Conservation (phyloP, 768 basidiomycete species). For the Chalciporus sphaerocephalus region DNA sequence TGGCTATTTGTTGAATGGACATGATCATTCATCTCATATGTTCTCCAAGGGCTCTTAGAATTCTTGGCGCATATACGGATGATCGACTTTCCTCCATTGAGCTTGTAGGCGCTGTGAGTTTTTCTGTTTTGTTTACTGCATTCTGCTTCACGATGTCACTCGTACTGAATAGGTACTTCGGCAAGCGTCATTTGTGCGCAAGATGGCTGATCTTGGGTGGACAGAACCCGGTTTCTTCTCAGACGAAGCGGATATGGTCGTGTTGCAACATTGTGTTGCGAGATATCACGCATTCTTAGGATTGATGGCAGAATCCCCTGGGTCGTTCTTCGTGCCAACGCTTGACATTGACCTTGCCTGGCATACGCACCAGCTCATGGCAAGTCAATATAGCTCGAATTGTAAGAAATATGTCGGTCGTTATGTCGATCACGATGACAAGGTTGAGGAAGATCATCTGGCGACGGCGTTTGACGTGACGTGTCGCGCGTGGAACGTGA, state of each 20-base stretch:
- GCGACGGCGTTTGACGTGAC: constrained; percentile 47
- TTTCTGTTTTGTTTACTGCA: neutral
- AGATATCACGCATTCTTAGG: constrained; percentile 62
- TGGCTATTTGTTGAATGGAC: too few species aligned
- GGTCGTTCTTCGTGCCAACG: constrained; percentile 50
- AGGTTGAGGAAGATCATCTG: constrained; percentile 44
- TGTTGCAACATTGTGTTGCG: constrained; percentile 47
- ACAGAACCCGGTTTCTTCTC: constrained; percentile 40
- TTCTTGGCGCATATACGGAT: constrained; percentile 46
- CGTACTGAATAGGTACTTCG: constrained; percentile 41
- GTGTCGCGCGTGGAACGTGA: constrained; percentile 45
- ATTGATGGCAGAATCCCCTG: constrained; percentile 43
- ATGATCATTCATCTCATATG: too few species aligned
- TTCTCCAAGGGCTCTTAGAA: constrained; percentile 30
- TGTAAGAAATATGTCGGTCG: constrained; percentile 38
- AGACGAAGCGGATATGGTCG: constrained; percentile 36
- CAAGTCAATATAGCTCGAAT: constrained; percentile 38
- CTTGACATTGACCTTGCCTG: constrained; percentile 69
- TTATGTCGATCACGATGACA: constrained; percentile 55
- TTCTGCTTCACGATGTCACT: neutral
- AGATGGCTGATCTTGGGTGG: constrained; percentile 53
- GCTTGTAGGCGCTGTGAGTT: constrained; percentile 49
- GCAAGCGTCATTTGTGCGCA: constrained; percentile 50
- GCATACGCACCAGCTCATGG: constrained; percentile 65
- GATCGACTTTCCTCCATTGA: constrained; percentile 52